phyloP scores from a whole-genome alignment of 1,284 basidiomycete genomes.

The Tylopilus sp. region DNA sequence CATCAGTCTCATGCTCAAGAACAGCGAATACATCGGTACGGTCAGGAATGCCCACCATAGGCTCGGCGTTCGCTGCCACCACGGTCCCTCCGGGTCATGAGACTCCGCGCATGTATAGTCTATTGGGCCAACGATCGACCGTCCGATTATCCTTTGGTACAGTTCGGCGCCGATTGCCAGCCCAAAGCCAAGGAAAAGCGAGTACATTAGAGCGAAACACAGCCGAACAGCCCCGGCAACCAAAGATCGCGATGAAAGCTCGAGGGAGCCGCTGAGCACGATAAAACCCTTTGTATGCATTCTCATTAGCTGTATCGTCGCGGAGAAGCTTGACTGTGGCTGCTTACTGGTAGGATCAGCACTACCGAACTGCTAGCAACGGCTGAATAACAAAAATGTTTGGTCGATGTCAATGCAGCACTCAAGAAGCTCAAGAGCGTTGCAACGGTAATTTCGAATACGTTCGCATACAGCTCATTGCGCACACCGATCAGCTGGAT shows the following conservation, averaged over 20 bases:
- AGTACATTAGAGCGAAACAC: slow-evolving; percentile 77
- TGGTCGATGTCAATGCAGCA: slow-evolving; percentile 68
- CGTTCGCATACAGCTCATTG: slow-evolving; percentile 81
- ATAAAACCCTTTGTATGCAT: slow-evolving; percentile 61
- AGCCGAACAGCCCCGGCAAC: slow-evolving; percentile 82
- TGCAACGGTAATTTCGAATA: slow-evolving; percentile 84
- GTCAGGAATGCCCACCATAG: slow-evolving; percentile 70
- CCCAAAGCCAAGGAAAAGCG: slow-evolving; percentile 79
- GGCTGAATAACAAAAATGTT: slow-evolving; percentile 80
- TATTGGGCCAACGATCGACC: slow-evolving; percentile 45
- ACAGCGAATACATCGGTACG: slow-evolving; percentile 73
- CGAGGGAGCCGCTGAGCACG: slow-evolving; percentile 76
- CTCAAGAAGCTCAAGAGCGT: slow-evolving; percentile 78
- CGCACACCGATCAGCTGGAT: slow-evolving; percentile 72
- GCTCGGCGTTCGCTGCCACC: slow-evolving; percentile 57
- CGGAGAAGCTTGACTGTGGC: neutral
- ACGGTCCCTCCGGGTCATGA: slow-evolving; percentile 50
- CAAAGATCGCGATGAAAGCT: slow-evolving; percentile 74
- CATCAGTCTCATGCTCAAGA: slow-evolving; percentile 73
- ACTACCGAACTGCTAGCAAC: slow-evolving; percentile 82
- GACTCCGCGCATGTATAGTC: slow-evolving; percentile 57
- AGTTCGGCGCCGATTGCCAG: slow-evolving; percentile 73
- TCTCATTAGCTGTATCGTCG: neutral
- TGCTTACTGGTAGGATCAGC: slow-evolving; percentile 74
- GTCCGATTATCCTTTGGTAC: slow-evolving; percentile 53